Evolutionary conservation across 228 moss, liverwort and hornwort species (phyloP).

Genomic region (Sphagnum magellanicum): DNA sequence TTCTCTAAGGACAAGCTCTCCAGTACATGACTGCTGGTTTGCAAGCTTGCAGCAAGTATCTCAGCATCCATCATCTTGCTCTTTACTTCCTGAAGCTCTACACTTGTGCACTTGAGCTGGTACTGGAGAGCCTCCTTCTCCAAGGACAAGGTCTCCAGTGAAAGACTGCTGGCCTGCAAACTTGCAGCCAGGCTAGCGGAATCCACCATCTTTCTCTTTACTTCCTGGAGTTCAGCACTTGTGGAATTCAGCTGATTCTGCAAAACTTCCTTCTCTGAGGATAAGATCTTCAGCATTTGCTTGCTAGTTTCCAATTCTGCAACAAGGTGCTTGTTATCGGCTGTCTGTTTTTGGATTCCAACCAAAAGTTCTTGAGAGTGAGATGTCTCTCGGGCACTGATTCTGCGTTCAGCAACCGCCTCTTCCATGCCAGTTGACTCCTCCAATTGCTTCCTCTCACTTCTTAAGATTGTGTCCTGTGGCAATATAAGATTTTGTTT

Average conservation of each 20-base stretch:
- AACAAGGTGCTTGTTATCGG: conserved; percentile 25
- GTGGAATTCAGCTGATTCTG: conserved; percentile 18
- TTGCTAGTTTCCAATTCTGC: conserved; percentile 12
- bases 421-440: neutral
- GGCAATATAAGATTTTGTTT: neutral
- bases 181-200: conserved; percentile 32
- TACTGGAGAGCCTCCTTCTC: conserved; percentile 24
- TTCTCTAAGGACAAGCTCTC: conserved; percentile 33
- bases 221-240: conserved; percentile 22
- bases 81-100: conserved; percentile 29
- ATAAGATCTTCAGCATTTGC: conserved; percentile 21
- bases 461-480: neutral
- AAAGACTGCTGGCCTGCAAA: neutral
- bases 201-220: conserved; percentile 27
- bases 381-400: neutral
- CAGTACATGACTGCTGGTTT: conserved; percentile 4
- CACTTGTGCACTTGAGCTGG: conserved; percentile 26
- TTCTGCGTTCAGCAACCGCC: neutral
- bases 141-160: conserved; percentile 23
- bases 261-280: conserved; percentile 28
- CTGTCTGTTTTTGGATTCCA: conserved; percentile 27
- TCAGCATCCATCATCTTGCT: conserved; percentile 26
- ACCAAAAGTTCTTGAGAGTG: neutral
- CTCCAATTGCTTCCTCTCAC: neutral
- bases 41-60: conserved; percentile 26